Percentiles rank a stretch among this genome's conserved stretches.
phyloP scores from a whole-genome alignment of 176 grass and related monocot genomes.

The Carex parvula region DNA sequence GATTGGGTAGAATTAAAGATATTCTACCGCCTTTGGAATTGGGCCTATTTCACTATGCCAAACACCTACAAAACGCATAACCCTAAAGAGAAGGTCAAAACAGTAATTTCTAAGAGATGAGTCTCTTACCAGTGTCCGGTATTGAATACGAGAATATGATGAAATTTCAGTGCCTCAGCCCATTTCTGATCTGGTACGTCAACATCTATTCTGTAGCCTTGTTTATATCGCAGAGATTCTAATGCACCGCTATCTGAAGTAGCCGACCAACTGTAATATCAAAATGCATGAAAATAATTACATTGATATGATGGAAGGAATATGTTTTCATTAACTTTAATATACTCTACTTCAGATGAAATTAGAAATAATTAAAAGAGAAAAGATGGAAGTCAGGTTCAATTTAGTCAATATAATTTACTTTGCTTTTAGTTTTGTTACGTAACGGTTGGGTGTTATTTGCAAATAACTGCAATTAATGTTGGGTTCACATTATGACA shows the following conservation, averaged over 20 bases:
- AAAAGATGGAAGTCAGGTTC: not conserved
- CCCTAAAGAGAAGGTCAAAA: not conserved
- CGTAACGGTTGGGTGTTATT: not conserved
- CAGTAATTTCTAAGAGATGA: not conserved
- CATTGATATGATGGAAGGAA: not conserved
- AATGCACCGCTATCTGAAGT: slow-evolving; percentile 47
- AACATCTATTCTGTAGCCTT: slow-evolving; percentile 83
- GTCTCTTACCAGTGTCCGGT: slow-evolving; percentile 73
- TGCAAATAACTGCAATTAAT: not conserved
- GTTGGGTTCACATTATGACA: not conserved
- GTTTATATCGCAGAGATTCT: slow-evolving; percentile 83
- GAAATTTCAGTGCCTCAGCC: slow-evolving; percentile 61
- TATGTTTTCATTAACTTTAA: not conserved
- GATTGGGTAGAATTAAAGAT: not conserved
- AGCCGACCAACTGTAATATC: slow-evolving; percentile 61
- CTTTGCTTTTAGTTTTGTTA: not conserved
- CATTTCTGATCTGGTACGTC: slow-evolving; percentile 86
- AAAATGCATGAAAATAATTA: not conserved
- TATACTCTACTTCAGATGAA: not conserved
- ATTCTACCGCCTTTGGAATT: not conserved
- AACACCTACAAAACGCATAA: not conserved
- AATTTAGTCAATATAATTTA: not conserved
- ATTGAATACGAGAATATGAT: slow-evolving; percentile 94
- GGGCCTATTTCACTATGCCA: not conserved
- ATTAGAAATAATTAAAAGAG: slow-evolving; percentile 1